Evolutionary conservation across 495 filamentous ascomycete species (phyloP).

Genomic region (Entonaema liquescens): DNA sequence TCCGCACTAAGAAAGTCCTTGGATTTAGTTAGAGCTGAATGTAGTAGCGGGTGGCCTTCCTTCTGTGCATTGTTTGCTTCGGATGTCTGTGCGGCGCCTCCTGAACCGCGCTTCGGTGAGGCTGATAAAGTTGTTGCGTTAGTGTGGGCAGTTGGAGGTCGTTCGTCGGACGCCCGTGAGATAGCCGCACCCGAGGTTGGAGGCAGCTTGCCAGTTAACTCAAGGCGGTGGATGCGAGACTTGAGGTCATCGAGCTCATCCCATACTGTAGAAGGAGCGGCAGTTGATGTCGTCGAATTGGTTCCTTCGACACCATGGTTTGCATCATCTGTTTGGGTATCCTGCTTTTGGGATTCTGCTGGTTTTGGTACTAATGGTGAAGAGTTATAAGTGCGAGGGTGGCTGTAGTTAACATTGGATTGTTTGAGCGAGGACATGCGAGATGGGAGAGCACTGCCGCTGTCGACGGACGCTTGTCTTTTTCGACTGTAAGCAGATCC

Average conservation of each 20-base stretch:
- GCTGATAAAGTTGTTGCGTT: conserved; percentile 92
- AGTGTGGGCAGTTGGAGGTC: conserved; percentile 89
- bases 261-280: conserved; percentile 93
- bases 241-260: conserved; percentile 97
- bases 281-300: conserved; percentile 85
- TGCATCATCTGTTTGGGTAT: conserved; percentile 45
- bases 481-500: conserved; percentile 52
- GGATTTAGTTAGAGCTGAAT: conserved; percentile 80
- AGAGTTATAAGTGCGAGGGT: conserved; percentile 62
- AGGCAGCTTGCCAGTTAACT: conserved; percentile 86
- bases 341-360: conserved; percentile 48
- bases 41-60: conserved; percentile 78
- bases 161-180: conserved; percentile 76
- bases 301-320: conserved; percentile 65
- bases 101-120: conserved; percentile 75
- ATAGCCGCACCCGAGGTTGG: conserved; percentile 81
- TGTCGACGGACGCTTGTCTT: conserved; percentile 53
- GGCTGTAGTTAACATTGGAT: conserved; percentile 63
- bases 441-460: conserved; percentile 40
- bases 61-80: conserved; percentile 46
- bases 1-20: conserved; percentile 71
- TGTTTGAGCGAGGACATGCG: conserved; percentile 60
- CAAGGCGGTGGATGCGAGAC: conserved; percentile 89
- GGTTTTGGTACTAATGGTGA: conserved; percentile 65
- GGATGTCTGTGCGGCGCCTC: conserved; percentile 50